Conservation (phyloP, 2,329 filamentous ascomycete species). For the Monilinia aucupariae region DNA sequence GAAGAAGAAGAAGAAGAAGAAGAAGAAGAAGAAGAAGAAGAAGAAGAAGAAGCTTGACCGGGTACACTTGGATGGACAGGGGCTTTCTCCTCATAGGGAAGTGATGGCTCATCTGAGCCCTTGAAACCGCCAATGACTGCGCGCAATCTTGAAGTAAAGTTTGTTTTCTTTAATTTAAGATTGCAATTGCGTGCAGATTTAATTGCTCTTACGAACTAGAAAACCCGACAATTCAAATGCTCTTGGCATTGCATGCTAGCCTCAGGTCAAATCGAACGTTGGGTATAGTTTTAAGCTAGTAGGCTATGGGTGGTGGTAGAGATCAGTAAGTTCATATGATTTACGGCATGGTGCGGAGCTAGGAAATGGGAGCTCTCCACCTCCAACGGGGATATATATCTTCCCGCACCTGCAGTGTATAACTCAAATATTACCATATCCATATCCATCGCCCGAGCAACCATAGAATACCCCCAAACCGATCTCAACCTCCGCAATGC, state of each 20-base stretch:
- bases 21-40: background rate
- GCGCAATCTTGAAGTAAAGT: background rate
- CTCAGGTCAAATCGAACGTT: background rate
- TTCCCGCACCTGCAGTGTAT: background rate
- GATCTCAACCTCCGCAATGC: too few species aligned
- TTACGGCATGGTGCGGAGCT: background rate
- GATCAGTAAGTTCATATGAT: background rate
- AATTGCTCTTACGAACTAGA: too few species aligned
- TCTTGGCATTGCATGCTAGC: background rate
- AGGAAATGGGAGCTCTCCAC: background rate
- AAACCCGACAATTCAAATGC: background rate
- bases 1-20: background rate
- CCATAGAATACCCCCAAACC: too few species aligned
- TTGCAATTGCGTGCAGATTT: too few species aligned
- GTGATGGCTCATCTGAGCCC: background rate
- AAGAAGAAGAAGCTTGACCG: background rate
- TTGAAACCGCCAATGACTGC: background rate
- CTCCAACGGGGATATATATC: background rate
- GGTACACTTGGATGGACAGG: background rate
- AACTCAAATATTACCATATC: background rate
- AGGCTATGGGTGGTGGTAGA: background rate
- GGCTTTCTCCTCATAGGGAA: background rate
- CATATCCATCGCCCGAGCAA: background rate
- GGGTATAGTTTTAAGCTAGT: background rate
- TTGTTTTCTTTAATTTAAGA: background rate